A percentile compares a stretch with the other conserved stretches of the same genome.
phyloP scores from a whole-genome alignment of 1,284 basidiomycete species.

The Irpex sp. region DNA sequence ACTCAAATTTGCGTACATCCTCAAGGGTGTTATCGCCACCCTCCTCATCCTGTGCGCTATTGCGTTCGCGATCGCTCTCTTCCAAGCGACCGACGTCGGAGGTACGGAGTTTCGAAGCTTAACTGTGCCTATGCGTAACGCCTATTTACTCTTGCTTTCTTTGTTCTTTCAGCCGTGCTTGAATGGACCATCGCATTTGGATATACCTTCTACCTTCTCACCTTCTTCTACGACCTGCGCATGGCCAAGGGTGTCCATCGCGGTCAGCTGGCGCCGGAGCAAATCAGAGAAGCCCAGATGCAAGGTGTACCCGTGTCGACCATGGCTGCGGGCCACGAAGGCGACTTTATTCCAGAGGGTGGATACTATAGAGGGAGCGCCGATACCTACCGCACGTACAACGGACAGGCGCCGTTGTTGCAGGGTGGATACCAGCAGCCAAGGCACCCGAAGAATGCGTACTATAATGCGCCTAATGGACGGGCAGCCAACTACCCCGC shows the following conservation, averaged over 20 bases:
- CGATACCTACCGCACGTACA: background rate
- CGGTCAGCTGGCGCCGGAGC: constrained; percentile 21
- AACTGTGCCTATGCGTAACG: background rate
- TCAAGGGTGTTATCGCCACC: constrained; percentile 56
- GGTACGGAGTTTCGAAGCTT: constrained; percentile 31
- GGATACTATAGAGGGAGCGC: background rate
- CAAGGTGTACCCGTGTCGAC: constrained; percentile 12
- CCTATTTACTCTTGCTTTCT: background rate
- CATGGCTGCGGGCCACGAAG: constrained; percentile 13
- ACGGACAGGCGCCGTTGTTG: background rate
- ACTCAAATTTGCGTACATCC: constrained; percentile 53
- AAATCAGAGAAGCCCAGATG: constrained; percentile 14
- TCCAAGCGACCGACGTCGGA: constrained; percentile 42
- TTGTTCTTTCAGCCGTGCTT: constrained; percentile 43
- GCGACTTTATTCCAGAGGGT: background rate
- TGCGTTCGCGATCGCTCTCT: constrained; percentile 55
- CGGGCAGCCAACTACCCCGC: constrained; percentile 4
- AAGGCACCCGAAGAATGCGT: background rate
- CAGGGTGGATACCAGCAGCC: constrained; percentile 1
- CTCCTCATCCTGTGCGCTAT: constrained; percentile 58
- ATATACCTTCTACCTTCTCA: constrained; percentile 67
- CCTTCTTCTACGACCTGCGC: constrained; percentile 65
- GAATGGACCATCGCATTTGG: constrained; percentile 74
- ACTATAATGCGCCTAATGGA: constrained; percentile 3
- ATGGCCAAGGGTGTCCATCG: constrained; percentile 45